phyloP scores from a whole-genome alignment of 148 eudicot species.

The Persicaria maculosa region DNA sequence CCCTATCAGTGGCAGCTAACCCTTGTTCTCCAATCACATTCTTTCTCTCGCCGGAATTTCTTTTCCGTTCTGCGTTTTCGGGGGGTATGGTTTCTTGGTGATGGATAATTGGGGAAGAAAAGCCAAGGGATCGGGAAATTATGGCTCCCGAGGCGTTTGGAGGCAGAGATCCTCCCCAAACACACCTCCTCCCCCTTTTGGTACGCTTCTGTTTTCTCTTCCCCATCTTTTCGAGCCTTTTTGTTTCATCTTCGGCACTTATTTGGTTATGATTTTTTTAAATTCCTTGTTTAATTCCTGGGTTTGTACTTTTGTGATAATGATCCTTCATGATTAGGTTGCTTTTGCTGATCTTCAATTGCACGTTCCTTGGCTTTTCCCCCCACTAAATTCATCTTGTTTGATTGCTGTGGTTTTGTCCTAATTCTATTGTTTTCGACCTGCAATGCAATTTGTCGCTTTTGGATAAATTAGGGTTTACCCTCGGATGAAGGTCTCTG shows the following conservation, averaged over 20 bases:
- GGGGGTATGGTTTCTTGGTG: background rate
- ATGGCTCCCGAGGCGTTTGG: conserved; percentile 2
- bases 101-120: background rate
- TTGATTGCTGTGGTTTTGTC: background rate
- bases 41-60: background rate
- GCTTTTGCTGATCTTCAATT: background rate
- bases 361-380: background rate
- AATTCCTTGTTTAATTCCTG: background rate
- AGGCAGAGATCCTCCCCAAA: background rate
- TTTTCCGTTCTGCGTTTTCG: background rate
- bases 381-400: background rate
- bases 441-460: background rate
- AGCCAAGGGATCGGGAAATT: background rate
- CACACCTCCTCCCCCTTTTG: background rate
- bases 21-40: too few species aligned
- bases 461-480: conserved; percentile 5
- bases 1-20: too few species aligned
- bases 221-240: background rate
- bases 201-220: background rate
- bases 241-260: background rate
- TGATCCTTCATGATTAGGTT: background rate
- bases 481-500: conserved; percentile 3
- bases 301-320: conserved; percentile 8
- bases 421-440: background rate
- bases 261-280: background rate